Base-by-base conservation (phyloP, 2,329 filamentous ascomycete genomes). In the Dactylella cylindrospora region DNA sequence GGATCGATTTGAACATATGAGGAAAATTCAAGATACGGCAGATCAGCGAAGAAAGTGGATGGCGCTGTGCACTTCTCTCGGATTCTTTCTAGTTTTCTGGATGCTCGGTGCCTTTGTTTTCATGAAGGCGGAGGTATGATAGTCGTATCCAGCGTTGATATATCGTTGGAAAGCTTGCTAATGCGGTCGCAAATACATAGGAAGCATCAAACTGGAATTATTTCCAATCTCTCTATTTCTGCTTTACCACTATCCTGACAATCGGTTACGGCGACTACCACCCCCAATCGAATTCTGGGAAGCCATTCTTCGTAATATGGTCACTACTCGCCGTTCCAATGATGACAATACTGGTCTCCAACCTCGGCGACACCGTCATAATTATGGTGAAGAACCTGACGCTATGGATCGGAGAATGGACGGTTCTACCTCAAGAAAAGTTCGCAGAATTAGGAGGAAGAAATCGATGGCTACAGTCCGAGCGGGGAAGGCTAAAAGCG, bases 261-360 rank as follows among this genome's bases (percentile, higher is more conserved):
- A 87, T 95, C 29, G 90, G 90, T 0, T 95, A 95, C 68, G 90
- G 90, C 2, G 89, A 95, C 66, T 72, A 85, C 3, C 82, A 84
- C 1, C 89, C 89, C 0, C 76, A 83, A n/a, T 87, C 84, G 1
- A 90, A 90, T 65, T 79, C 84, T 0, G 88, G 87, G 1, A 84
- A 87, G 50, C 82, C 87, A 0, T 95, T 95, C 71, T 96, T 95
- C 68, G 87, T 96, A n/a, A 84, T 95, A 52, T 96, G 90, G 90
- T 88, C 84, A 10, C 72, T 96, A 1, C 79, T 95, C 20, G 89
- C 90, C 0, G 78, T 95, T 2, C 90, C 90, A 0, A 90, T 87
- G 1, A 90, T 90, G 80, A 95, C 90, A 0, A 84, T 95, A 13
- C 79, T 96, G 9, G 86, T 94, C 65, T 85, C 83, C 8, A 86